A percentile compares a stretch with the other conserved stretches of the same genome.
Evolutionary conservation across 805 yeast species (phyloP).

Genomic region (Wickerhamiella musiphila): DNA sequence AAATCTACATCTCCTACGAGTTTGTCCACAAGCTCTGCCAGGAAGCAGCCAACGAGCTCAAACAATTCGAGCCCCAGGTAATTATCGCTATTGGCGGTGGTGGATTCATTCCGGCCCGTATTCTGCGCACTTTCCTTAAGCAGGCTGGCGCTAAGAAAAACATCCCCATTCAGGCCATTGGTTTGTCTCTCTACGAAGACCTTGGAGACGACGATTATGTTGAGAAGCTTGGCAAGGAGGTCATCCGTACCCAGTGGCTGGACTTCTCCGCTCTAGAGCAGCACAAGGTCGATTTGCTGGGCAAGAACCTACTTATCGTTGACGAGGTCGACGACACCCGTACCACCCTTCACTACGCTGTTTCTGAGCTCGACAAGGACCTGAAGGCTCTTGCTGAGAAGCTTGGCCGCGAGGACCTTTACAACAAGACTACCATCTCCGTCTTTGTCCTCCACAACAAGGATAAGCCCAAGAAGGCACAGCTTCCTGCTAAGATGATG

Average conservation of each 20-base stretch:
- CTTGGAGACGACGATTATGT: constrained; percentile 32
- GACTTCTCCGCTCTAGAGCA: constrained; percentile 57
- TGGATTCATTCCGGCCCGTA: constrained; percentile 95
- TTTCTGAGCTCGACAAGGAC: constrained; percentile 54
- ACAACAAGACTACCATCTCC: constrained; percentile 50
- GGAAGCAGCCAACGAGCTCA: constrained; percentile 37
- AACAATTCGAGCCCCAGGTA: constrained; percentile 62
- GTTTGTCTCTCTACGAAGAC: constrained; percentile 80
- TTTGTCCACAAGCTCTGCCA: constrained; percentile 72
- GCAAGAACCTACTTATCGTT: constrained; percentile 64
- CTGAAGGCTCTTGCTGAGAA: constrained; percentile 41
- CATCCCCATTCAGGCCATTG: constrained; percentile 87
- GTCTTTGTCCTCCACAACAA: constrained; percentile 76
- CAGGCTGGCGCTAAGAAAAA: constrained; percentile 66
- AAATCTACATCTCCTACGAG: constrained; percentile 54
- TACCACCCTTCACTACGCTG: constrained; percentile 74
- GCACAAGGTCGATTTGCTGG: constrained; percentile 61
- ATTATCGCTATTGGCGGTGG: constrained; percentile 94
- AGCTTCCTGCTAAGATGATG: constrained; percentile 46
- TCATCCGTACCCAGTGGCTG: constrained; percentile 77
- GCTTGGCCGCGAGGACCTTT: constrained; percentile 39
- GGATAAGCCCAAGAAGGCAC: constrained; percentile 63
- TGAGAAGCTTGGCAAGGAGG: constrained; percentile 58
- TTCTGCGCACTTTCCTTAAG: constrained; percentile 80
- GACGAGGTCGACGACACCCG: constrained; percentile 90